These are phyloP conservation scores for Tolypocladium tropicale DNA, from an alignment of 2,329 filamentous ascomycete species.

Conservation along the genomic window DNA sequence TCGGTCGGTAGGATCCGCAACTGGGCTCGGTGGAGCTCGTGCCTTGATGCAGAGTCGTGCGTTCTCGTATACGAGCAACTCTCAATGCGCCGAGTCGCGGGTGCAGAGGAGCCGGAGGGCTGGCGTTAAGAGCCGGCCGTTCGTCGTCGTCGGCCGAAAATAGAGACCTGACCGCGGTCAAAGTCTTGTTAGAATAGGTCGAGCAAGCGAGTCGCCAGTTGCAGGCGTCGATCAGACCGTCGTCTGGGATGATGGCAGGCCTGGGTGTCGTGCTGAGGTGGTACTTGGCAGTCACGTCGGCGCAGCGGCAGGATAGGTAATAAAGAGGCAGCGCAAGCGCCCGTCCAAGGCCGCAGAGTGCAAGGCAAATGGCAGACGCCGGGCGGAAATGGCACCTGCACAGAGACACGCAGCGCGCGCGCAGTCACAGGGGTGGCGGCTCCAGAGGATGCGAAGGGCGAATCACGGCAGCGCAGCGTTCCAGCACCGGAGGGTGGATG, in stretches of 20 bases:
- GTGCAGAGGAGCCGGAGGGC: not conserved
- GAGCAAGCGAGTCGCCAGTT: not conserved
- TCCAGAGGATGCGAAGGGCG: not conserved
- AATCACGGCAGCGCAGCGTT: slow-evolving; percentile 3
- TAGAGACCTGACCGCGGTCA: not conserved
- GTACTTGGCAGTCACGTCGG: not conserved
- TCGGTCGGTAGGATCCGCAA: not conserved
- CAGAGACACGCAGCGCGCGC: not conserved
- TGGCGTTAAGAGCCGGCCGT: not conserved
- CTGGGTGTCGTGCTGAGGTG: not conserved
- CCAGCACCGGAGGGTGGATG: slow-evolving; percentile 1
- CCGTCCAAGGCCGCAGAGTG: not conserved
- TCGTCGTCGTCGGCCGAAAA: not conserved
- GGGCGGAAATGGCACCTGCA: not conserved
- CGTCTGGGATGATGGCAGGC: not conserved
- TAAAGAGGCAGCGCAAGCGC: slow-evolving; percentile 2
- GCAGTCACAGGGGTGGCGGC: slow-evolving; percentile 2
- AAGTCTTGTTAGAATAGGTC: not conserved
- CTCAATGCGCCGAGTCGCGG: not conserved
- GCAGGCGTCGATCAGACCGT: not conserved
- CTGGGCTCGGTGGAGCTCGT: not conserved
- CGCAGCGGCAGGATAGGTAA: not conserved
- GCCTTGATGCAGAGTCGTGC: not conserved
- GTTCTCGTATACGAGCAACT: not conserved
- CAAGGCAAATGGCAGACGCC: not conserved